Conservation (phyloP, 169 alveolate genomes). For the Ichthyophthirius multifiliis region DNA sequence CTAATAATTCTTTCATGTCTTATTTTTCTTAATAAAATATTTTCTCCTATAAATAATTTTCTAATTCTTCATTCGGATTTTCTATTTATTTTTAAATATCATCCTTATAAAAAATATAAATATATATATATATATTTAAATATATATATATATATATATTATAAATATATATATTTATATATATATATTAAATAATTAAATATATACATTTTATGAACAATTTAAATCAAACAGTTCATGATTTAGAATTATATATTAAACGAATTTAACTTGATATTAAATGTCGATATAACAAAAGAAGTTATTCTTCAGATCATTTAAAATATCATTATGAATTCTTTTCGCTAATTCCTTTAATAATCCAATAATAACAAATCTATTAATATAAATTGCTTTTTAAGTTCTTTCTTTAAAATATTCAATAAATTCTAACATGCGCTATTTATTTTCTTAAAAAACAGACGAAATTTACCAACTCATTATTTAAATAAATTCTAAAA, state of each 20-base stretch:
- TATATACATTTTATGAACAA: background rate
- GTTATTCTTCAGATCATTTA: background rate
- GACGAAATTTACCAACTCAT: too few species aligned
- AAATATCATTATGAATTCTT: background rate
- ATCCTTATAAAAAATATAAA: too few species aligned
- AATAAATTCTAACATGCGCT: background rate
- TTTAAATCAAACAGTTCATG: background rate
- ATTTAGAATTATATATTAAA: background rate
- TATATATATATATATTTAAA: too few species aligned
- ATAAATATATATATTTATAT: too few species aligned
- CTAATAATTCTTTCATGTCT: background rate
- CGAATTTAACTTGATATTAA: background rate
- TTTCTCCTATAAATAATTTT: too few species aligned
- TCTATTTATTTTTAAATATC: too few species aligned
- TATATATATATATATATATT: too few species aligned
- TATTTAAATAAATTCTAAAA: too few species aligned
- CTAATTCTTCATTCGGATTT: too few species aligned
- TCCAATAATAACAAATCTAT: background rate
- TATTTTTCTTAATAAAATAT: too few species aligned
- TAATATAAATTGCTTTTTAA: background rate
- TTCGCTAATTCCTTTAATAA: background rate
- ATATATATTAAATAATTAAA: background rate
- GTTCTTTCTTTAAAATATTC: background rate
- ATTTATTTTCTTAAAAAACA: background rate
- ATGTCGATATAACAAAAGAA: background rate